Percentiles rank a stretch among this genome's conserved stretches.
phyloP scores from a whole-genome alignment of 768 basidiomycete species.

The Astraeus odoratus region DNA sequence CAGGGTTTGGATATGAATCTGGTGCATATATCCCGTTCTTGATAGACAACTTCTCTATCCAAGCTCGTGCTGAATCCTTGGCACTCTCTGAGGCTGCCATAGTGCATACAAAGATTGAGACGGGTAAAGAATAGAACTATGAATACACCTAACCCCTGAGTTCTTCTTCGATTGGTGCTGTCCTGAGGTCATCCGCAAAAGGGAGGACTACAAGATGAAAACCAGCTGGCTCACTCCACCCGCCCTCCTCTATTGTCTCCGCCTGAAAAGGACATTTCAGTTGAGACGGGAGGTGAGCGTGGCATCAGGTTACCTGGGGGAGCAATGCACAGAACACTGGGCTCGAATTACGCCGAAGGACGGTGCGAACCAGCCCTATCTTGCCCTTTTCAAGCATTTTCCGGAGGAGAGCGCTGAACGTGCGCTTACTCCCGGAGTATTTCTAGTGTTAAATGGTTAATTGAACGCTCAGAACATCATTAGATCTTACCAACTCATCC shows the following conservation, averaged over 20 bases:
- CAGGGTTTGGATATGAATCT: conserved; percentile 85
- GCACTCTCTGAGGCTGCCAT: conserved; percentile 59
- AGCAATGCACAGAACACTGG: conserved; percentile 81
- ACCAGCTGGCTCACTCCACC: conserved; percentile 80
- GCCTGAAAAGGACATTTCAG: conserved; percentile 35
- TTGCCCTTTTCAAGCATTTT: conserved; percentile 76
- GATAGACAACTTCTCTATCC: conserved; percentile 74
- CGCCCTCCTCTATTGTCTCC: conserved; percentile 62
- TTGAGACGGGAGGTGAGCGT: background rate
- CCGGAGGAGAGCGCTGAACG: conserved; percentile 81
- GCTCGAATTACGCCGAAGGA: conserved; percentile 63
- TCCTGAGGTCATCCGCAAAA: conserved; percentile 90
- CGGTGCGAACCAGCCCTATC: conserved; percentile 68
- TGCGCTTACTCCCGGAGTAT: conserved; percentile 87
- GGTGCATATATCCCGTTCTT: conserved; percentile 81
- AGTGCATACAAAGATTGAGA: conserved; percentile 3
- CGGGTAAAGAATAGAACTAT: background rate
- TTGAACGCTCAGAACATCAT: background rate
- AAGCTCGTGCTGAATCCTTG: conserved; percentile 57
- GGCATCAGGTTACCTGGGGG: conserved; percentile 59
- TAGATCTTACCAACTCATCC: conserved; percentile 64
- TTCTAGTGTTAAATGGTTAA: conserved; percentile 31
- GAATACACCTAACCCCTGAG: conserved; percentile 45
- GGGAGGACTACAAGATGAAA: conserved; percentile 92
- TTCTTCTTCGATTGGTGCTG: conserved; percentile 61